Base-by-base conservation (phyloP, 805 yeast genomes). In the Starmerella kuoi region DNA sequence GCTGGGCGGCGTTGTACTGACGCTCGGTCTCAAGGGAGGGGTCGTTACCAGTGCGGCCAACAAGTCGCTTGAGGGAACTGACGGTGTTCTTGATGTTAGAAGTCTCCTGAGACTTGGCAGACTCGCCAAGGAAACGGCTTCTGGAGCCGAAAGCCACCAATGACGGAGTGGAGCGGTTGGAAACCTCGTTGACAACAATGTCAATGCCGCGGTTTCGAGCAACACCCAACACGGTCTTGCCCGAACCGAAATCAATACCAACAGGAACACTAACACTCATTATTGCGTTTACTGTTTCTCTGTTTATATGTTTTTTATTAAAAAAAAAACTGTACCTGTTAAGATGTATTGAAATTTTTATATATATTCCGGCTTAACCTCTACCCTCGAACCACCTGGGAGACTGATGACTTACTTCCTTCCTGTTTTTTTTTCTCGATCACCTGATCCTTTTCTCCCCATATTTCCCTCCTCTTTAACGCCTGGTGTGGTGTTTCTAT, bases 181-280 rank as follows among this genome's bases (percentile, higher is more conserved):
- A 87, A 37, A 91, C 97, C 68, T 91, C 99, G 64, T 91, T 91
- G 68, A 91, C 97, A 58, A 91, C 84, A 58, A 91, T 79, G 66
- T 91, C 99, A 61, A 91, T 91, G 61, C 97, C 97, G 72, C 97
- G 79, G 77, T 88, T 91, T 65, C 88, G 81, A 50, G 98, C 98
- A 62, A 94, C 68, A 43, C 68, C 97, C 62, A 88, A 74, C 55
- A 88, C 96, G 51, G 95, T 77, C 73, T 75, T 82, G 72, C 76
- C 73, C 70, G 86, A 86, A 69, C 98, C 98, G 63, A 91, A 80
- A 76, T 91, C 98, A 66, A 91, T 79, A 72, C 98, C 98, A 61
- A 87, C 54, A n/a, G 58, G 58, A 35, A 54, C 51, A 36, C 58
- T 54, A 32, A 53, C 56, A 44, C 56, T 53, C 55, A 49, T 50